Conservation (phyloP, 2,329 filamentous ascomycete genomes). For the Alternaria viburni region DNA sequence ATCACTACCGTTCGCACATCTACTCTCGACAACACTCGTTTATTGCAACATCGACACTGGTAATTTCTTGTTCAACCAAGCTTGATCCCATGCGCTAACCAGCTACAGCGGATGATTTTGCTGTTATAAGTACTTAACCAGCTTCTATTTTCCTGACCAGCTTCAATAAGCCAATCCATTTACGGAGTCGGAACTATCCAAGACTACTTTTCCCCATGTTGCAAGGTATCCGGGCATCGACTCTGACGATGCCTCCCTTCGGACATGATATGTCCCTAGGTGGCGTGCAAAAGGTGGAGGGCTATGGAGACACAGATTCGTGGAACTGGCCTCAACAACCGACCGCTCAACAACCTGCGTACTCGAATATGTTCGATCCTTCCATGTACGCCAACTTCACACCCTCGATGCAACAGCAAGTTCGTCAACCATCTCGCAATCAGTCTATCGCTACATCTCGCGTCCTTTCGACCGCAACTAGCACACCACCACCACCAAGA, state of each 20-base stretch:
- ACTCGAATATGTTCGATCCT: conserved; percentile 39
- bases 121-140: background rate
- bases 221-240: conserved; percentile 44
- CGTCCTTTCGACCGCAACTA: conserved; percentile 27
- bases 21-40: background rate
- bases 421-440: conserved; percentile 33
- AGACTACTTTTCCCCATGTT: conserved; percentile 39
- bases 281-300: conserved; percentile 43
- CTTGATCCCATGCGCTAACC: background rate
- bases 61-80: background rate
- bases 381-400: conserved; percentile 38
- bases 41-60: background rate
- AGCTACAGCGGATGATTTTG: background rate
- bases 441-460: conserved; percentile 42
- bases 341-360: conserved; percentile 30
- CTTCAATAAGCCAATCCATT: conserved; percentile 1
- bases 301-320: conserved; percentile 37
- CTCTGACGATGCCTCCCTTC: conserved; percentile 46
- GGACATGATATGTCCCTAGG: conserved; percentile 42
- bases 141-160: background rate
- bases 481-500: conserved; percentile 39
- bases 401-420: conserved; percentile 25
- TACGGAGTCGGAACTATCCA: conserved; percentile 4
- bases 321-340: conserved; percentile 43
- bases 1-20: background rate